These are phyloP conservation scores for Phytophthora syringae DNA, from an alignment of 352 stramenopile species.

Conservation along the genomic window DNA sequence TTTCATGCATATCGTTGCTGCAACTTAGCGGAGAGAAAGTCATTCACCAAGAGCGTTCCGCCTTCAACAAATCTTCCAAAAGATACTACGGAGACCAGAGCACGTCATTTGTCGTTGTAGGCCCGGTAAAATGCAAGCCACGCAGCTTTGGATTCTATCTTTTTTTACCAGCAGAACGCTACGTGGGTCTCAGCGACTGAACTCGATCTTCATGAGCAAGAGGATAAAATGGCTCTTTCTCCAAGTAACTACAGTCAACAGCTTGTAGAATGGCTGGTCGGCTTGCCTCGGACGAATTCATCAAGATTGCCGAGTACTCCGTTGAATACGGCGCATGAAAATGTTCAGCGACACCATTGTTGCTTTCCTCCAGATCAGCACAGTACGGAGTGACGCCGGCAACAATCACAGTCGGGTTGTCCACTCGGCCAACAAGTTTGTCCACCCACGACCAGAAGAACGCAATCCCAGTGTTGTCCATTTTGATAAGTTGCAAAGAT, in stretches of 20 bases:
- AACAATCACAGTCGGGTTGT: background rate
- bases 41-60: too few species aligned
- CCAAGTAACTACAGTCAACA: constrained; percentile 6
- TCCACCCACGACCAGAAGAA: constrained; percentile 27
- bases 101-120: too few species aligned
- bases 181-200: too few species aligned
- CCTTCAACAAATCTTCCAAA: too few species aligned
- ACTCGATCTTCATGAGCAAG: constrained; percentile 7
- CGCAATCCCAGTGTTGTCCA: constrained; percentile 14
- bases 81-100: too few species aligned
- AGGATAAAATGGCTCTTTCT: background rate
- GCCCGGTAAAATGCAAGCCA: too few species aligned
- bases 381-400: constrained; percentile 14
- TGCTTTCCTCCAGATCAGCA: background rate
- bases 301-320: constrained; percentile 15
- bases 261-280: constrained; percentile 1
- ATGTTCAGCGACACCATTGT: background rate
- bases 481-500: constrained; percentile 9
- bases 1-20: too few species aligned
- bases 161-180: too few species aligned
- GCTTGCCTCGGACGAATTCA: constrained; percentile 9
- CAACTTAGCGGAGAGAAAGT: too few species aligned
- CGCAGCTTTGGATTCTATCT: too few species aligned
- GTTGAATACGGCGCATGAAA: constrained; percentile 3
- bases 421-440: background rate